A percentile compares a stretch with the other conserved stretches of the same genome.
These are phyloP conservation scores for Russula brevipes DNA, from an alignment of 768 basidiomycete genomes.

Conservation along the genomic window DNA sequence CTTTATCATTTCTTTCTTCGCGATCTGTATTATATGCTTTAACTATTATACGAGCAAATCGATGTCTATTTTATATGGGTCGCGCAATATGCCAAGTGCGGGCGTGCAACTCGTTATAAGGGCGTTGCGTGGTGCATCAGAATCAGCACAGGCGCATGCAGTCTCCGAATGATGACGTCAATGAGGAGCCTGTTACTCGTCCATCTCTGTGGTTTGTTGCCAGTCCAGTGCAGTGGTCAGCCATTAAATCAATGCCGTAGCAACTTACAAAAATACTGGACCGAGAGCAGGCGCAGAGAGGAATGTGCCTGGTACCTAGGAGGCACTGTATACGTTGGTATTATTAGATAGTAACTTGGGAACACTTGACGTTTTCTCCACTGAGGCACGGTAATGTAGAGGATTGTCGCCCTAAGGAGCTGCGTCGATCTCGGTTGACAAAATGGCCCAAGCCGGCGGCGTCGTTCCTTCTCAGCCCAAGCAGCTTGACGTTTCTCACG, in stretches of 20 bases:
- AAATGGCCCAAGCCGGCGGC: not conserved
- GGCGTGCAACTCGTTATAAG: not conserved
- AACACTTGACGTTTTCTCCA: not conserved
- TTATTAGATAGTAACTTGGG: slow-evolving; percentile 2
- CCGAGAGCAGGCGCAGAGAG: not conserved
- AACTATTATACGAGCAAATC: not conserved
- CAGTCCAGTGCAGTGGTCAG: not conserved
- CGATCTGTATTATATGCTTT: slow-evolving; percentile 8
- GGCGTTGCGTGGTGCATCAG: not conserved
- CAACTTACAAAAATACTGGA: not conserved
- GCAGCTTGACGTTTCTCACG: slow-evolving; percentile 9
- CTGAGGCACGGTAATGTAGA: not conserved
- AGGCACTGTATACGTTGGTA: not conserved
- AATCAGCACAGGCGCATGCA: no score
- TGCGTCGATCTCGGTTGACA: not conserved
- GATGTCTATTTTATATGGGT: not conserved
- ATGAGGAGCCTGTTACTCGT: no score
- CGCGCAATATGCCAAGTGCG: not conserved
- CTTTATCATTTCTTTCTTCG: not conserved
- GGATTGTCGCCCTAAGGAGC: not conserved
- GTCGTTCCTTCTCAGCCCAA: not conserved
- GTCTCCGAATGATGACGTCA: no score
- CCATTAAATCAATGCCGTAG: not conserved
- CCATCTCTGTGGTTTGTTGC: no score
- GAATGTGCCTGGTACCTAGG: not conserved